Evolutionary conservation across 2,329 filamentous ascomycete genomes (phyloP), one percentile per base, ranked within the genome.

Genomic region (Aspergillus novofumigatus): DNA sequence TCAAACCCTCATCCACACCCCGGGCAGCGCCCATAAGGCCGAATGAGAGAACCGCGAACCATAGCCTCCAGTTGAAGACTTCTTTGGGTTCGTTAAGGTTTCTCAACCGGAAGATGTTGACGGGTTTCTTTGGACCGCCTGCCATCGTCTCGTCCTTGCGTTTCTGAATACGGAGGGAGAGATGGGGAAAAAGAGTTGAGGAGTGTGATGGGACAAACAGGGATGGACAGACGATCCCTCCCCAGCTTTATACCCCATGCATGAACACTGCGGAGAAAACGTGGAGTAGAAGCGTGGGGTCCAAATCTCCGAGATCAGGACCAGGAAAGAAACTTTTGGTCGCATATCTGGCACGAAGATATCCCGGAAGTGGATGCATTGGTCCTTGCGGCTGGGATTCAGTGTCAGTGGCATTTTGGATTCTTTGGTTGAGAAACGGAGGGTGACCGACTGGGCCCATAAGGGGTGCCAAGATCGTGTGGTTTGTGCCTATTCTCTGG

Each of bases 1-100:
- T 92, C 58, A 93, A 80, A 59, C 90, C 90, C 73, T 93, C 90
- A 61, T 93, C 90, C n/a, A 92, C 74, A 65, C 90, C 90, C 57
- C 89, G 83, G 44, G 89, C 88, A 2, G 89, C 88, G 54, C 90
- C 90, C 74, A 92, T 85, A 38, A 93, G 81, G 50, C 86, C 86
- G 61, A 91, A 91, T 4, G 85, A 86, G 60, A 90, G 69, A 54
- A 92, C 87, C 45, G 88, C 86, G 72, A 89, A 90, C 86, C 88
- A 91, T 59, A 92, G 79, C 48, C 85, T 81, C 88, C 88, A 91
- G 76, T 92, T 92, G 71, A 91, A 84, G 60, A 86, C 82, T 67
- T 89, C 84, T 55, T 81, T 81, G 4, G 89, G 89, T 59, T 90
- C 88, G 57, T 83, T 83, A 51, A 86, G 78, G 60, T 88, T 72